Conservation (phyloP, 768 basidiomycete genomes). For the Candolleomyces efflorescens region DNA sequence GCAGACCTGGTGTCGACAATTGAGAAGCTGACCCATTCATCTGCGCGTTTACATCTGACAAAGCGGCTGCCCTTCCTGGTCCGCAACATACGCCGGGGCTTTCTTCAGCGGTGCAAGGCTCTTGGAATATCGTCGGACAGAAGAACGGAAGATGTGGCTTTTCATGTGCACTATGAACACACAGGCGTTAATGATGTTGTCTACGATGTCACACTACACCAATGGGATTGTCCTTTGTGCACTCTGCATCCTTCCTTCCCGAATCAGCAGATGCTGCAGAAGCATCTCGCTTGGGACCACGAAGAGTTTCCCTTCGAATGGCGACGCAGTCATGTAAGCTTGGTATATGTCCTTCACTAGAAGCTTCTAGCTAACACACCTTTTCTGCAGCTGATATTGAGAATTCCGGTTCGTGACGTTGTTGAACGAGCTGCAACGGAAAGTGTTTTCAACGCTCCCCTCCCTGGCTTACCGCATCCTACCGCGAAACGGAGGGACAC, state of each 20-base stretch:
- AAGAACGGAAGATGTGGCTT: not conserved
- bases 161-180: conserved; percentile 7
- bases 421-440: not conserved
- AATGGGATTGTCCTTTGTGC: conserved; percentile 11
- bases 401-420: not conserved
- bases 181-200: not conserved
- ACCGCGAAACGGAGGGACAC: not conserved
- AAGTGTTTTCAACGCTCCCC: not conserved
- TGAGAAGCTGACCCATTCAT: conserved; percentile 1
- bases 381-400: not conserved
- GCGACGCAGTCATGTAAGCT: not conserved
- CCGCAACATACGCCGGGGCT: conserved; percentile 11
- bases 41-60: conserved; percentile 7
- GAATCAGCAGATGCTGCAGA: conserved; percentile 6
- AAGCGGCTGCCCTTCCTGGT: conserved; percentile 11
- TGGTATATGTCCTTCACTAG: not conserved
- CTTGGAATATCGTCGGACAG: conserved; percentile 6
- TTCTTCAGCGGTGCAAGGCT: conserved; percentile 10
- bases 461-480: not conserved
- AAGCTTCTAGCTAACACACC: not conserved
- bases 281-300: conserved; percentile 13
- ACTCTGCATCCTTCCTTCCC: conserved; percentile 12
- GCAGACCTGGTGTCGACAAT: not conserved
- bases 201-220: not conserved
- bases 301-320: conserved; percentile 10